Base-by-base conservation (phyloP, 2,329 filamentous ascomycete species). In the Orbilia blumenaviensis region DNA sequence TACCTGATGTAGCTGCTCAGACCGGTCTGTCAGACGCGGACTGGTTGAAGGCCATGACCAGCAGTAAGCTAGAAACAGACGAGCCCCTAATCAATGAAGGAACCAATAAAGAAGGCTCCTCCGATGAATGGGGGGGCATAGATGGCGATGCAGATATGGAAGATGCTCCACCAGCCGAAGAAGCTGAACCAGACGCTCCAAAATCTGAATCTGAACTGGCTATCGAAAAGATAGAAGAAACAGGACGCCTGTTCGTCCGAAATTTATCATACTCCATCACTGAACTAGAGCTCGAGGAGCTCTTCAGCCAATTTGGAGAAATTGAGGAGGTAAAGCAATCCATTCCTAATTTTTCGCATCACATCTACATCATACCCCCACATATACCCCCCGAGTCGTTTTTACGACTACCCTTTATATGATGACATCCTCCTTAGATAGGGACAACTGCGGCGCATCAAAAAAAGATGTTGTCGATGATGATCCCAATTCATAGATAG, bases 341-440 rank as follows among this genome's bases (percentile, higher is more conserved):
- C 29, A 32, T 7, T 44, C 41, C 21, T 34, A 4, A 41, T n/a
- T 6, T 16, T 34, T 21, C 18, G 12, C 48, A 54, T 12, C 48
- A 25, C 14, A 21, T 14, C 14, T 12, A 54, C 50, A 54, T 36
- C 29, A 21, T 23, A 46, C 16, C 1, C 18, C 80, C 58, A 77
- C 50, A 69, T 48, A 61, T 63, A 79, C 76, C 79, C 5, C 14
- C 34, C 21, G 34, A 42, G 21, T n/a, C 16, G 9, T 41, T 12
- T 36, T 21, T 41, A 48, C 1, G 18, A 36, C 41, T 34, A 4
- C 58, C 67, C 86, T 61, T 66, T 86, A 85, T 84, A 88, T 94
- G 95, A 98, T 98, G 94, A 98, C 92, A 86, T 89, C 32, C 88
- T 46, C 91, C 91, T 62, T 77, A 89, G 95, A 98, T 98, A 98